Percentiles rank a stretch among this genome's conserved stretches.
These are phyloP conservation scores for Fusarium fracticaudum DNA, from an alignment of 2,329 filamentous ascomycete genomes.

Conservation along the genomic window DNA sequence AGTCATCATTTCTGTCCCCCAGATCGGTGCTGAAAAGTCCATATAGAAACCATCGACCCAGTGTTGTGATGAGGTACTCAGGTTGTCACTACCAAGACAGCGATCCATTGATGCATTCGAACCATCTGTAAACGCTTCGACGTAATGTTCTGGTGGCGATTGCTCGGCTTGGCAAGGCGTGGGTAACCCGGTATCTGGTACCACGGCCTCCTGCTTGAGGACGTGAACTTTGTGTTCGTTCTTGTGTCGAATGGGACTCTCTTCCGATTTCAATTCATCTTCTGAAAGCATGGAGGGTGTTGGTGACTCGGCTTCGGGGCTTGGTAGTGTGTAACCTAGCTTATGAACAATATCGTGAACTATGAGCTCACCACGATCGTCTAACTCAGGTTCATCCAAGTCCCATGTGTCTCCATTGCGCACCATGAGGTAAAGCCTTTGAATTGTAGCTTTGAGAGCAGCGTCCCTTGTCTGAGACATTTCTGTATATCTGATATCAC, in stretches of 20 bases:
- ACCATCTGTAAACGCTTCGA: rapidly evolving
- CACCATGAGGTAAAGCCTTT: neutral
- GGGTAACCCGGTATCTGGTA: rapidly evolving
- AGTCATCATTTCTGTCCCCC: neutral
- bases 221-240: rapidly evolving
- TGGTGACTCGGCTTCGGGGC: neutral
- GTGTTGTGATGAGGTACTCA: neutral
- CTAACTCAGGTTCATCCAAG: neutral
- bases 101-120: rapidly evolving
- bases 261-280: neutral
- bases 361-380: neutral
- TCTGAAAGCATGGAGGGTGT: rapidly evolving
- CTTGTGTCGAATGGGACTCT: too few relatives aligned
- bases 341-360: neutral
- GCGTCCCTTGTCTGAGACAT: rapidly evolving
- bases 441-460: neutral
- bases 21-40: neutral
- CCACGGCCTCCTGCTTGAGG: rapidly evolving
- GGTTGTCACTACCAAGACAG: rapidly evolving
- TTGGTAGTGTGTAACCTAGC: neutral
- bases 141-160: neutral
- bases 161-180: neutral
- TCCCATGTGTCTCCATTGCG: neutral
- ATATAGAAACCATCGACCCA: neutral
- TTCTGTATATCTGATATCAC: neutral